Conservation (phyloP, 108 stramenopile genomes). For the Skeletonema menzelii region DNA sequence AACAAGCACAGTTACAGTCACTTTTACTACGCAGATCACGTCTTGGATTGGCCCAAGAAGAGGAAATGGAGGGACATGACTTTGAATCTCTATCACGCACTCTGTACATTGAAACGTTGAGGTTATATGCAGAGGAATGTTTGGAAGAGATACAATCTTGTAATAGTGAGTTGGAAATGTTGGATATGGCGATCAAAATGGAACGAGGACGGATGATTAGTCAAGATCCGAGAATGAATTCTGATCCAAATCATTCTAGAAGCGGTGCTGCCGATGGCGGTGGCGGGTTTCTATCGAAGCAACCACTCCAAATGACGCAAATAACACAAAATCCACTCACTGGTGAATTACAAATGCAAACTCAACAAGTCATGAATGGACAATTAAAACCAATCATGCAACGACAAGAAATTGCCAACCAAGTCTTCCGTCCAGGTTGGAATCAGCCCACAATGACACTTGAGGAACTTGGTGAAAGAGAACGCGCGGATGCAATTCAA, state of each 20-base stretch:
- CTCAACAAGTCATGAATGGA: constrained; percentile 74
- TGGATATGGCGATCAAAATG: constrained; percentile 60
- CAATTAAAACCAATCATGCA: constrained; percentile 19
- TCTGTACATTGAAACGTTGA: constrained; percentile 49
- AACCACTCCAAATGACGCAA: constrained; percentile 71
- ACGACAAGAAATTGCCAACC: constrained; percentile 75
- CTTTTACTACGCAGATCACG: constrained; percentile 55
- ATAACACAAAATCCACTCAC: constrained; percentile 75
- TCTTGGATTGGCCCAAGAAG: constrained; percentile 50
- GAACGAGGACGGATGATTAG: constrained; percentile 33
- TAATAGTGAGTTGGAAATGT: constrained; percentile 66
- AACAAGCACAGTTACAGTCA: constrained; percentile 48
- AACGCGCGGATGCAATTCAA: constrained; percentile 80
- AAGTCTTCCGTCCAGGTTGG: constrained; percentile 94
- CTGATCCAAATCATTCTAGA: background rate
- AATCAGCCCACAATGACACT: constrained; percentile 95
- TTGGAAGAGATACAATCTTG: constrained; percentile 68
- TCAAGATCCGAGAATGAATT: constrained; percentile 9
- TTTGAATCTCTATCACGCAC: constrained; percentile 64
- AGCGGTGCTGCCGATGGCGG: background rate
- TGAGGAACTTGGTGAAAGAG: constrained; percentile 90
- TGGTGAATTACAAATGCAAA: constrained; percentile 62
- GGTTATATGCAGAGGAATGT: constrained; percentile 51
- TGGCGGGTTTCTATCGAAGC: background rate
- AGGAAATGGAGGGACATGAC: constrained; percentile 75